Percentiles rank a stretch among this genome's conserved stretches.
These are phyloP conservation scores for Arthrobotrys sphaeroides DNA, from an alignment of 2,329 filamentous ascomycete species.

Conservation along the genomic window DNA sequence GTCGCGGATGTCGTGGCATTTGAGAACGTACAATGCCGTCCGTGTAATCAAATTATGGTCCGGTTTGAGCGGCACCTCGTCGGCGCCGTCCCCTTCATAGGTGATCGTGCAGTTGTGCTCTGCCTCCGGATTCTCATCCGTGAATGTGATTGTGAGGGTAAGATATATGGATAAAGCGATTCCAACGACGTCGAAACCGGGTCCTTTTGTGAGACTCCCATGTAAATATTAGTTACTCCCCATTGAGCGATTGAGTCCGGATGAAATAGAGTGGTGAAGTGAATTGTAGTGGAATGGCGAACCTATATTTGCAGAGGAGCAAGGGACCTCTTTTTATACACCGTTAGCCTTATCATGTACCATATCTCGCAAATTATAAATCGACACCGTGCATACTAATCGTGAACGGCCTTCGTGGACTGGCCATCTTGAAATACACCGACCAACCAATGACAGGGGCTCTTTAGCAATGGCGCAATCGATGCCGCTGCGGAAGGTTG, in stretches of 20 bases:
- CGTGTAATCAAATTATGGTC: slow-evolving; percentile 92
- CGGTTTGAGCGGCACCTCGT: slow-evolving; percentile 82
- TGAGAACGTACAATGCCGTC: slow-evolving; percentile 90
- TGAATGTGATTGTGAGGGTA: slow-evolving; percentile 80
- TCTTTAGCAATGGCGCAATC: slow-evolving; percentile 28
- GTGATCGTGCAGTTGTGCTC: slow-evolving; percentile 87
- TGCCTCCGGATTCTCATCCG: slow-evolving; percentile 65
- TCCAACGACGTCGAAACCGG: slow-evolving; percentile 97
- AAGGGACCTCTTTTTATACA: slow-evolving; percentile 76
- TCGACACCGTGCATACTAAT: slow-evolving; percentile 40
- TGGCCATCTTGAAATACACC: slow-evolving; percentile 15
- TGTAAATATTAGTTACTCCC: slow-evolving; percentile 20
- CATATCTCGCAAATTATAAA: too few relatives aligned
- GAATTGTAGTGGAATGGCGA: slow-evolving; percentile 36
- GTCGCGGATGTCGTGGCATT: slow-evolving; percentile 84
- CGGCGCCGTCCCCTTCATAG: slow-evolving; percentile 80
- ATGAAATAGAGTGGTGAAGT: too few relatives aligned
- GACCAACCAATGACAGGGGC: slow-evolving; percentile 24
- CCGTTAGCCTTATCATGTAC: neutral
- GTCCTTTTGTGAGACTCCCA: slow-evolving; percentile 64
- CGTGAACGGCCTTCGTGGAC: slow-evolving; percentile 22
- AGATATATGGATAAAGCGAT: slow-evolving; percentile 94
- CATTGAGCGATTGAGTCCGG: too few relatives aligned
- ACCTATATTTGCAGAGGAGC: slow-evolving; percentile 95
- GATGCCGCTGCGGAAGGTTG: slow-evolving; percentile 11